Evolutionary conservation across 257 asterid genomes (phyloP), one percentile per base, ranked within the genome.

Genomic region (Capsicum pubescens): DNA sequence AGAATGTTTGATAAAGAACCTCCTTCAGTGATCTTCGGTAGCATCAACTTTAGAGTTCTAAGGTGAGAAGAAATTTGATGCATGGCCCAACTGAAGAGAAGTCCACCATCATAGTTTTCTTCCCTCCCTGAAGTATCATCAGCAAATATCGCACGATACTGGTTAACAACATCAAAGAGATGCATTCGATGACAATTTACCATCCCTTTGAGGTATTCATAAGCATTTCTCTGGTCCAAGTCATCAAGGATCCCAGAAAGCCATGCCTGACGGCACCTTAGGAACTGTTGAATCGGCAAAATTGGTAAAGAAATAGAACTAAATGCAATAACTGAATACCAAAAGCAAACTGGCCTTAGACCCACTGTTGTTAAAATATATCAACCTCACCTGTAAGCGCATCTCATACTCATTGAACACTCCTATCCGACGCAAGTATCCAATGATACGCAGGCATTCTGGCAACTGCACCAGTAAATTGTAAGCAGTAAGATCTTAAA

Each of bases 241-340:
- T 97, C 98, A 86, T 95, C 98, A 85, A 97, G 94, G 88, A 93
- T 87, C 82, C 98, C 98, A 86, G 90, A 85, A 87, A 97, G 97
- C 98, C 99, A 97, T 83, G 98, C 94, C 90, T 95, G 97, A 55
- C 98, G 98, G 91, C 98, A 97, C 89, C 98, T 93, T 80, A 97
- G 88, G 87, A 97, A 95, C 98, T 97, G 97, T 80, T 58, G 7
- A 60, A 46, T 57, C 36, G 74, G 79, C 11, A 82, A 82, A 82
- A 66, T 16, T 46, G 36, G 15, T 70, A 50, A 67, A 35, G n/a
- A 9, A 15, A 52, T 32, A 42, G 78, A 61, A 46, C 63, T 6
- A 54, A 82, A 54, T 67, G 68, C 64, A 54, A 52, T 68, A 67
- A 82, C 32, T 52, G 78, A 32, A 68, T 11, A 17, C 79, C 78